Evolutionary conservation across 106 monocot genomes (phyloP), one percentile per base, ranked within the genome.

Genomic region (Vanilla planifolia): DNA sequence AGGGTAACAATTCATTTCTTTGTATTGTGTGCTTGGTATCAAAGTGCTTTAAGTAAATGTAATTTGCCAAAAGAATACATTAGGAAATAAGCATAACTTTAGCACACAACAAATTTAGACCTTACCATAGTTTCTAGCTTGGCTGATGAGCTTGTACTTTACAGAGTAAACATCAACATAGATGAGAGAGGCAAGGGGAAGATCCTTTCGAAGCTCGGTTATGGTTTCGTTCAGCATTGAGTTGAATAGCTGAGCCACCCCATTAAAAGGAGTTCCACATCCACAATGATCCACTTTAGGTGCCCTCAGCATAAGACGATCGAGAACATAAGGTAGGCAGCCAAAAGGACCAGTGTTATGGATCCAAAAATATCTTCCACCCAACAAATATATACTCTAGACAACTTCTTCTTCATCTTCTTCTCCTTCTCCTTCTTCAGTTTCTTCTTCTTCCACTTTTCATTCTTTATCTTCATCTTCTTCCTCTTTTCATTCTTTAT

Each of bases 281-380:
- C 96, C 90, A 26, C 36, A 17, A 3, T 6, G n/a, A 29, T 96
- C 90, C 3, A 81, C 64, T 35, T 79, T 36, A 8, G 67, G 14
- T 1, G 71, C 78, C 5, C 29, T 32, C 19, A 69, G 4, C 0
- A 76, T 74, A 4, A 84, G 21, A 5, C 70, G 60, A 0, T 76
- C 84, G 21, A 84, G 32, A 4, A 91, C 62, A 32, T 91, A 91
- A 0, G 96, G 79, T 3, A 96, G 79, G 67, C 96, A 91, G 17
- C 96, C 96, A 20, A 91, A 76, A 1, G 96, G 96, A 19, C 96
- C 90, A 0, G 96, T 91, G 70, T 84, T 91, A 77, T 96, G 96
- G 39, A 96, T 80, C 96, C 96, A 96, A 52, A 96, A 96, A 61
- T 46, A 73, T 70, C 87, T 80, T 19, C 83, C 87, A 8, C 90